These are phyloP conservation scores for Rhizopus sp. DNA, from an alignment of 371 early-diverging fungal species.

Conservation along the genomic window DNA sequence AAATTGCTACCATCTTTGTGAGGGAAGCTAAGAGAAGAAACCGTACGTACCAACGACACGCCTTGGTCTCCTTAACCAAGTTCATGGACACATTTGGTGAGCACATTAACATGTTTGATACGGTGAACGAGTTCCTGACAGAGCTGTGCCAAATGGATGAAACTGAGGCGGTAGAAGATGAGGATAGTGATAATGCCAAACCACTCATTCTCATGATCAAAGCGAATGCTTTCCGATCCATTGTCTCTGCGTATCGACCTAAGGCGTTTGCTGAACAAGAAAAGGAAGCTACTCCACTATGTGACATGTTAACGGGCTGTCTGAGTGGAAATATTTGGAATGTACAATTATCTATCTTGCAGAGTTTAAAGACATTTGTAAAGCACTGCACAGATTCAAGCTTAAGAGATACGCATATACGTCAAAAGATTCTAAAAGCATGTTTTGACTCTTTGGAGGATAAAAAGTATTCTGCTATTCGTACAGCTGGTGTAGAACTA, in stretches of 20 bases:
- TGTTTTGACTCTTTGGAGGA: constrained; percentile 30
- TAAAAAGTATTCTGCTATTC: constrained; percentile 51
- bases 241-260: constrained; percentile 62
- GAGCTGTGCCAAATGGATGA: constrained; percentile 60
- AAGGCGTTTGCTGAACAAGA: constrained; percentile 39
- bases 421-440: constrained; percentile 13
- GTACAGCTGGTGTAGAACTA: constrained; percentile 43
- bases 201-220: constrained; percentile 68
- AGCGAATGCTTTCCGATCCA: constrained; percentile 70
- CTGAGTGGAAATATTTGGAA: constrained; percentile 73
- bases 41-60: constrained; percentile 66
- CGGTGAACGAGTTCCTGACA: constrained; percentile 58
- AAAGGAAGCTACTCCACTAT: constrained; percentile 25
- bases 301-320: constrained; percentile 41
- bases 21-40: constrained; percentile 78
- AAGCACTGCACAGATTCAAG: constrained; percentile 17
- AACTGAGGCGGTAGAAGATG: constrained; percentile 56
- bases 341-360: constrained; percentile 64
- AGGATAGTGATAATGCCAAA: constrained; percentile 67
- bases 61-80: constrained; percentile 65
- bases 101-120: constrained; percentile 54
- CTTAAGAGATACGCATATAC: constrained; percentile 4
- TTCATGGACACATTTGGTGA: constrained; percentile 60
- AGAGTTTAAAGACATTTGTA: constrained; percentile 57
- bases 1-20: constrained; percentile 58